Conservation (phyloP, 179 eudicot genomes). For the Silene noctiflora region DNA sequence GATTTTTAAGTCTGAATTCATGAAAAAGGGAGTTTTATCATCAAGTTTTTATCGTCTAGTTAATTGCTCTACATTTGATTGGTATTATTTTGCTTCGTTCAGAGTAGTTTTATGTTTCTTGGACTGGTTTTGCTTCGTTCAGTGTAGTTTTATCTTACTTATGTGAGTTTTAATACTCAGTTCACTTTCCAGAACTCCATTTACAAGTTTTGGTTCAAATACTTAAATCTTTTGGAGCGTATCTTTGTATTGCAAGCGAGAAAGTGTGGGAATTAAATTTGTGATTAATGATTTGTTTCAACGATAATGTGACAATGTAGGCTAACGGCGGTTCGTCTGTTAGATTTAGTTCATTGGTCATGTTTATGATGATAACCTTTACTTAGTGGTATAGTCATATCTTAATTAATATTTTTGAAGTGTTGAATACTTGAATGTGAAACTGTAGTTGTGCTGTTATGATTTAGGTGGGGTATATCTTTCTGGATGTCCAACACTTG, state of each 20-base stretch:
- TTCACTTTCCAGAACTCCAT: not conserved
- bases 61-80: not conserved
- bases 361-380: not conserved
- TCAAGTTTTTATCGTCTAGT: not conserved
- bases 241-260: not conserved
- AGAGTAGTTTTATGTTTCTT: not conserved
- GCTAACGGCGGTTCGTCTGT: constrained; percentile 3
- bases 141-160: not conserved
- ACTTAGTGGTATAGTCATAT: not conserved
- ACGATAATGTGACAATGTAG: not conserved
- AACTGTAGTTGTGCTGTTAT: no score
- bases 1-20: not conserved
- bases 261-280: not conserved
- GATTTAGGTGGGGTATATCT: not conserved
- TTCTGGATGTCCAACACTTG: not conserved
- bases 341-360: not conserved
- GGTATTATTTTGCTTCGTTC: not conserved
- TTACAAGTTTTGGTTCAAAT: not conserved
- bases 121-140: not conserved
- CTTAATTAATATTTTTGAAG: no score
- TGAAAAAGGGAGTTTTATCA: not conserved
- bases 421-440: no score
- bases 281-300: not conserved
- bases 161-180: not conserved
- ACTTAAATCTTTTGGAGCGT: not conserved